Evolutionary conservation across 2,329 filamentous ascomycete species (phyloP), one percentile per base, ranked within the genome.

Genomic region (Nigrospora osmanthi): DNA sequence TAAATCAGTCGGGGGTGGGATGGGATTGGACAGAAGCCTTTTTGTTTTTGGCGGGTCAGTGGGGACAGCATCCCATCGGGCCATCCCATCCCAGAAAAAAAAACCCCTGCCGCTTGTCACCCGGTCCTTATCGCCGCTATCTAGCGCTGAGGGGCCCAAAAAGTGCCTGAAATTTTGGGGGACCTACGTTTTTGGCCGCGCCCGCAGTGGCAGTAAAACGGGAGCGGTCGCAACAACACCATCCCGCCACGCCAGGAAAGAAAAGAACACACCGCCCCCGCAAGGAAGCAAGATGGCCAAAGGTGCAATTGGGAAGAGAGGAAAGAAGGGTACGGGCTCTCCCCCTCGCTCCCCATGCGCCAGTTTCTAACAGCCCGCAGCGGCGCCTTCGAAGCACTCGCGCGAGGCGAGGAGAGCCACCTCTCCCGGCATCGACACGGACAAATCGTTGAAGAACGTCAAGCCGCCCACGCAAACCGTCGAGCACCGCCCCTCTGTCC

Each of bases 351-450:
- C 23, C 23, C 2, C n/a, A 36, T 7, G 23, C 7, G 23, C 34
- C 35, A 17, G 17, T 7, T 36, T 6, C 35, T 17, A 36, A 36
- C 35, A n/a, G n/a, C 35, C 35, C 11, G 17, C 6, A 13, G 15
- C 58, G 86, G 81, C 69, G 44, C 71, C 72, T 35, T 87, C 85
- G 5, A 64, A 80, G 47, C 85, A 83, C 68, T 90, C 87, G 43
- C 83, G 87, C 52, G 85, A 84, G 47, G 84, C 85, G 35, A 79
- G 85, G 58, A 81, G 87, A 52, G 85, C 81, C 39, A 79, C 80
- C 14, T 85, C 83, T 4, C 83, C 85, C 23, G 73, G 80, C 56
- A 81, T 87, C 63, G 68, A 86, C 65, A 77, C 78, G 37, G 83
- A 87, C 71, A 86, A 86, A 65, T 85, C 82, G 7, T 71, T 87